These are phyloP conservation scores for Xylaria polymorpha DNA, from an alignment of 2,329 filamentous ascomycete species.

Conservation along the genomic window DNA sequence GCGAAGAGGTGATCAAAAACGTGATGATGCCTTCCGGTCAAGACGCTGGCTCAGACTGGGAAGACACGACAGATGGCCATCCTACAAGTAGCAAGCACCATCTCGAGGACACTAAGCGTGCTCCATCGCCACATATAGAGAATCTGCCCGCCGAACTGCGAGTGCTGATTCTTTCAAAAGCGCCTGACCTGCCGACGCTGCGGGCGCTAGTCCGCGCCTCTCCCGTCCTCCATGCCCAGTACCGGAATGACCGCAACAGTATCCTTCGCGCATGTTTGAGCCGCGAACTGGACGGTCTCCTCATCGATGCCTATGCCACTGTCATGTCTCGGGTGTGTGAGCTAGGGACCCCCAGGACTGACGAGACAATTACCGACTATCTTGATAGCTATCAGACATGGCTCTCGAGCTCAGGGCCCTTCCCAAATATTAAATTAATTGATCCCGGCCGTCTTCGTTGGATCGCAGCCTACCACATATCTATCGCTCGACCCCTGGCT, in stretches of 20 bases:
- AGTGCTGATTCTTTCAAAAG: slow-evolving; percentile 28
- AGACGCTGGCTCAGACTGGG: not conserved
- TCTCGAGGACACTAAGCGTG: not conserved
- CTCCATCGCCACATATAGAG: slow-evolving; percentile 20
- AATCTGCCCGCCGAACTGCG: slow-evolving; percentile 29
- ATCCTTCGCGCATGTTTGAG: slow-evolving; percentile 38
- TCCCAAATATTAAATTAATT: not conserved
- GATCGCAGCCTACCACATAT: slow-evolving; percentile 32
- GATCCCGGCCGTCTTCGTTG: slow-evolving; percentile 17
- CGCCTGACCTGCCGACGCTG: slow-evolving; percentile 38
- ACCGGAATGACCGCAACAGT: slow-evolving; percentile 30
- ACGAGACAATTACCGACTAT: not conserved
- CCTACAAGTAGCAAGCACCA: not conserved
- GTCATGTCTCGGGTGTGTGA: slow-evolving; percentile 34
- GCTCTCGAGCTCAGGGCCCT: not conserved
- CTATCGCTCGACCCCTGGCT: slow-evolving; percentile 31
- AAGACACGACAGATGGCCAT: not conserved
- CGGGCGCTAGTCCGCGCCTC: slow-evolving; percentile 39
- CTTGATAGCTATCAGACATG: not conserved
- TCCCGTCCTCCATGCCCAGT: slow-evolving; percentile 40
- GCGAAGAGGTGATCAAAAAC: not conserved
- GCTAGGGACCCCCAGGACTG: slow-evolving; percentile 21
- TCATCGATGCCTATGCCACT: slow-evolving; percentile 41
- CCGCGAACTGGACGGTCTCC: slow-evolving; percentile 39
- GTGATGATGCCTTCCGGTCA: not conserved